Evolutionary conservation across 1,284 basidiomycete genomes (phyloP), one percentile per base, ranked within the genome.

Genomic region (Ceratobasidium sp.): DNA sequence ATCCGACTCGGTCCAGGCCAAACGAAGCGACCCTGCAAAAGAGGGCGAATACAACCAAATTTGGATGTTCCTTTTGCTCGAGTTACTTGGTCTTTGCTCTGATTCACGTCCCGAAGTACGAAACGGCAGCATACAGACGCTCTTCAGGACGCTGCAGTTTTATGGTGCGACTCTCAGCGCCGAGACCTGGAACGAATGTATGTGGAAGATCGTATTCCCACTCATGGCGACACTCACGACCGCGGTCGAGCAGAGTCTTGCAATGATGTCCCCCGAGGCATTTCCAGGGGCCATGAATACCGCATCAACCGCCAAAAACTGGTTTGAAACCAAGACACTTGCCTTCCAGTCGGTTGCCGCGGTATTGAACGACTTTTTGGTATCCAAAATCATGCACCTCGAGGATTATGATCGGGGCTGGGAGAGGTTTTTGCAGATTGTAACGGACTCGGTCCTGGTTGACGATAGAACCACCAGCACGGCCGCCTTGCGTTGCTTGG

Each of bases 101-200:
- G 97, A 98, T 82, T 82, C 88, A 0, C 89, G 97, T 33, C 90
- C 93, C 38, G 96, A 99, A 82, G 96, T 98, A 0, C 90, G 97
- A 16, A 93, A 94, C 79, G 95, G 96, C 1, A 96, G 97, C 2
- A 97, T 99, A 78, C 96, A 98, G 84, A 98, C 96, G 1, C 85
- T 99, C 74, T 99, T 98, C 87, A 89, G 96, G 59, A 96, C 96
- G 0, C 90, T 99, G 84, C 95, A 97, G 83, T 88, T 98, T 23
- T 99, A 99, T 83, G 97, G 96, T 4, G 90, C 91, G 12, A 93
- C 92, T 1, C 87, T 99, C 64, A 92, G 91, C 80, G 83, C 89
- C 30, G 89, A 90, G 4, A 94, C 94, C 0, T 99, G 97, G 98
- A 90, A 94, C 67, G 89, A 94, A 73, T 95, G 94, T 80, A 88